Evolutionary conservation across 768 basidiomycete genomes (phyloP).

Genomic region (Lactarius evosmus): DNA sequence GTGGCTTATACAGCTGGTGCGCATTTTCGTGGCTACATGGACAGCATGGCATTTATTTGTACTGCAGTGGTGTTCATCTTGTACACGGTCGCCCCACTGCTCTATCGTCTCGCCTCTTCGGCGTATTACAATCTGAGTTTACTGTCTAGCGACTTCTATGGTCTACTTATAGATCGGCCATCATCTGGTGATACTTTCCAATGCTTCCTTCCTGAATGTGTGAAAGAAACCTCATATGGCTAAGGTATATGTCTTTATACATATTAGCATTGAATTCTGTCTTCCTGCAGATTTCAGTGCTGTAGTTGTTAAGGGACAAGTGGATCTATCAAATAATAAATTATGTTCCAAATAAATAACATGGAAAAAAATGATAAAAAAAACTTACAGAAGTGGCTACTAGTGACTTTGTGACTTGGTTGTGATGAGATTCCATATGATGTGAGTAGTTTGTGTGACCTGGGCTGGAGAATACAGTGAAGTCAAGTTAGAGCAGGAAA

Average conservation of each 20-base stretch:
- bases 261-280: neutral
- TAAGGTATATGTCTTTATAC: neutral
- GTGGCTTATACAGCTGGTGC: conserved; percentile 48
- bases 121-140: conserved; percentile 82
- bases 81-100: conserved; percentile 80
- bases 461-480: too few species aligned
- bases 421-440: too few species aligned
- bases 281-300: neutral
- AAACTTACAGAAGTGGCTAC: too few species aligned
- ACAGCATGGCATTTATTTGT: neutral
- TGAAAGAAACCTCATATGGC: neutral
- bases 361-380: too few species aligned
- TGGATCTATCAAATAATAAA: neutral
- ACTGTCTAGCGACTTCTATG: conserved; percentile 86
- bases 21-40: conserved; percentile 4
- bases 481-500: too few species aligned
- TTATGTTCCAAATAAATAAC: too few species aligned
- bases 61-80: conserved; percentile 71
- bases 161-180: conserved; percentile 45
- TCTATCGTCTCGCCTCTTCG: conserved; percentile 84
- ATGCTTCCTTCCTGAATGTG: neutral
- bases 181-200: neutral
- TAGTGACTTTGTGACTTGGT: too few species aligned
- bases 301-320: neutral
- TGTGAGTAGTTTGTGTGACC: too few species aligned